Conservation (phyloP, 2,329 filamentous ascomycete genomes). For the Phialocephala sp. region DNA sequence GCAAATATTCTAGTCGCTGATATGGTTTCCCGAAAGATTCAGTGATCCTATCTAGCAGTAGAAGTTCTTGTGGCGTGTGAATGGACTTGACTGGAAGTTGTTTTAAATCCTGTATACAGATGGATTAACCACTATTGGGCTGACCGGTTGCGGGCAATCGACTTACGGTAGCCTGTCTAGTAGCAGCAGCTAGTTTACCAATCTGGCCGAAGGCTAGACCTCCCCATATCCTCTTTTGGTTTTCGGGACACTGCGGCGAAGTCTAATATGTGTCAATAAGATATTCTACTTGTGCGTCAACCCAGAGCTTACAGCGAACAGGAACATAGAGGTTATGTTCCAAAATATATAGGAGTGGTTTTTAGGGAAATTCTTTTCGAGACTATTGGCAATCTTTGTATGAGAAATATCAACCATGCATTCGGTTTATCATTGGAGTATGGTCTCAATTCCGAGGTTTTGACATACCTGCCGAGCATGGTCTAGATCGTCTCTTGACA, state of each 20-base stretch:
- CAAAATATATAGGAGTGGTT: constrained; percentile 44
- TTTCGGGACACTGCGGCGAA: constrained; percentile 35
- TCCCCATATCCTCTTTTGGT: constrained; percentile 40
- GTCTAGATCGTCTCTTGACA: constrained; percentile 41
- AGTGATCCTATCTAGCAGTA: constrained; percentile 41
- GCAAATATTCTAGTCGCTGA: constrained; percentile 38
- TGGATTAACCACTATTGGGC: constrained; percentile 11
- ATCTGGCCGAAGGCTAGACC: constrained; percentile 39
- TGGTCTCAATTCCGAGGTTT: neutral
- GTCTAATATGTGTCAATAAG: constrained; percentile 32
- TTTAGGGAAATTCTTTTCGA: constrained; percentile 42
- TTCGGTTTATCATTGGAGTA: constrained; percentile 2
- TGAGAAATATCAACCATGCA: neutral
- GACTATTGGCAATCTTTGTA: constrained; percentile 43
- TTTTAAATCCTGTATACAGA: constrained; percentile 33
- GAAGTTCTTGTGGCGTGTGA: constrained; percentile 43
- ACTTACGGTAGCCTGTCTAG: constrained; percentile 39
- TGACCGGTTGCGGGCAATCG: neutral
- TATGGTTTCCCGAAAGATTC: constrained; percentile 35
- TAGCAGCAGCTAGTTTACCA: constrained; percentile 41
- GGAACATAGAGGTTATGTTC: constrained; percentile 42
- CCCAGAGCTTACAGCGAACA: constrained; percentile 39
- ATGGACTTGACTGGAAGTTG: constrained; percentile 40
- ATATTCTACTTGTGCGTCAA: neutral
- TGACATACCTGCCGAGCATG: constrained; percentile 42